phyloP scores from a whole-genome alignment of 805 yeast species.

The Torulaspora quercuum region DNA sequence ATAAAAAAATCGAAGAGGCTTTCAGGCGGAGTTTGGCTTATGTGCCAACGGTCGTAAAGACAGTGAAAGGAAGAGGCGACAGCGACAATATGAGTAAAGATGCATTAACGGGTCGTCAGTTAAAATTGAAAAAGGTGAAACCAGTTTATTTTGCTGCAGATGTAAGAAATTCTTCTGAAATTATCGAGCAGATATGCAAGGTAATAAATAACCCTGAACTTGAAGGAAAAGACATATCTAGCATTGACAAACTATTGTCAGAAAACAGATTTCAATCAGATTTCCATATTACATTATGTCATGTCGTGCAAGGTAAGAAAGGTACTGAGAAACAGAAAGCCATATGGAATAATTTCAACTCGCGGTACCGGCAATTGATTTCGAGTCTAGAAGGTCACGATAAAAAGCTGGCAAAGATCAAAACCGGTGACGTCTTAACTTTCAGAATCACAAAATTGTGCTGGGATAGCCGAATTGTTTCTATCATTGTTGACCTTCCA shows the following conservation, averaged over 20 bases:
- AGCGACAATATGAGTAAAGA: conserved; percentile 15
- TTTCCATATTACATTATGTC: conserved; percentile 69
- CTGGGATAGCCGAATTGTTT: conserved; percentile 51
- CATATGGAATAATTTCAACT: conserved; percentile 30
- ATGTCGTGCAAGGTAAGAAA: conserved; percentile 37
- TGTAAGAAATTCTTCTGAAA: conserved; percentile 20
- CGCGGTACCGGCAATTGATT: conserved; percentile 21
- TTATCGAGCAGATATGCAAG: conserved; percentile 17
- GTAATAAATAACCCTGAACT: conserved; percentile 5
- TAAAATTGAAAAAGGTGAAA: conserved; percentile 18
- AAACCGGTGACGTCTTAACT: conserved; percentile 35
- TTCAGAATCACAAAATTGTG: conserved; percentile 45
- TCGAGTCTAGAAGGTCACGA: conserved; percentile 5
- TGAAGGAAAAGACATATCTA: conserved; percentile 1
- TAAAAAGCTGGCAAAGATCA: conserved; percentile 16
- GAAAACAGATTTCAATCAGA: conserved; percentile 44
- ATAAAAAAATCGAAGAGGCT: conserved; percentile 43
- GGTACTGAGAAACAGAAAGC: conserved; percentile 28
- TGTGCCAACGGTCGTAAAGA: conserved; percentile 49
- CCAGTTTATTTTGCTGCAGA: conserved; percentile 49
- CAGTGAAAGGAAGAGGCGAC: conserved; percentile 22
- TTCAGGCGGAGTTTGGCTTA: conserved; percentile 51
- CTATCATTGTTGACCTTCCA: conserved; percentile 46
- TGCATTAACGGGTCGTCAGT: conserved; percentile 6
- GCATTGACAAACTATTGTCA: conserved; percentile 33